A percentile compares a stretch with the other conserved stretches of the same genome.
phyloP scores from a whole-genome alignment of 257 asterid genomes.

The Nicotiana obtusifolia region DNA sequence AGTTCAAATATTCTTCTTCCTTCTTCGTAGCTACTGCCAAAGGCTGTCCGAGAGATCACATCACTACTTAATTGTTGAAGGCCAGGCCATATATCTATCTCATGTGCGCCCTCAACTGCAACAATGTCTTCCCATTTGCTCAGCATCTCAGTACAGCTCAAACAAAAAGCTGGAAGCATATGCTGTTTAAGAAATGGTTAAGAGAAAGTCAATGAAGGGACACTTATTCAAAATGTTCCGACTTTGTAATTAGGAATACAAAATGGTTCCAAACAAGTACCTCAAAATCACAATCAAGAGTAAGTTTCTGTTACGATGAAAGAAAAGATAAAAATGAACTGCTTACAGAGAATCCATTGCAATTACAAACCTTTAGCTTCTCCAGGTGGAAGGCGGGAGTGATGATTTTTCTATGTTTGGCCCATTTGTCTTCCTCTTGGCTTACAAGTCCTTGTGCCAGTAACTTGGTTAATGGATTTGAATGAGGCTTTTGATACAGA shows the following conservation, averaged over 20 bases:
- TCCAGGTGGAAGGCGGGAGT: background rate
- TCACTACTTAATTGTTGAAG: constrained; percentile 26
- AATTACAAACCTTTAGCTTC: background rate
- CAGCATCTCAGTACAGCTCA: constrained; percentile 34
- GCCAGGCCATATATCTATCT: constrained; percentile 35
- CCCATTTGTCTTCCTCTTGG: constrained; percentile 45
- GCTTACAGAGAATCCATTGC: background rate
- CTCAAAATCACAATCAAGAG: background rate
- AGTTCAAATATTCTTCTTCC: constrained; percentile 41
- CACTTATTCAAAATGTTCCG: background rate
- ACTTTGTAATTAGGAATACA: background rate
- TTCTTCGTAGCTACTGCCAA: constrained; percentile 45
- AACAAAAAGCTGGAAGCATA: constrained; percentile 40
- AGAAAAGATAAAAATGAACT: background rate
- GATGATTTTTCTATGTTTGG: constrained; percentile 50
- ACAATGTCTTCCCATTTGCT: background rate
- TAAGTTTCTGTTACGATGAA: background rate
- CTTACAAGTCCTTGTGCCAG: constrained; percentile 29
- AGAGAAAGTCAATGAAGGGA: background rate
- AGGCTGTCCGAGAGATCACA: constrained; percentile 43
- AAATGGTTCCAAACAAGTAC: background rate
- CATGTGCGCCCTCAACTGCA: background rate
- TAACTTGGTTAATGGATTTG: constrained; percentile 35
- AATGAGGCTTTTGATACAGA: constrained; percentile 22
- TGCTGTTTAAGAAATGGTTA: constrained; percentile 13